Evolutionary conservation across 768 basidiomycete species (phyloP).

Genomic region (Boletus insuetus): DNA sequence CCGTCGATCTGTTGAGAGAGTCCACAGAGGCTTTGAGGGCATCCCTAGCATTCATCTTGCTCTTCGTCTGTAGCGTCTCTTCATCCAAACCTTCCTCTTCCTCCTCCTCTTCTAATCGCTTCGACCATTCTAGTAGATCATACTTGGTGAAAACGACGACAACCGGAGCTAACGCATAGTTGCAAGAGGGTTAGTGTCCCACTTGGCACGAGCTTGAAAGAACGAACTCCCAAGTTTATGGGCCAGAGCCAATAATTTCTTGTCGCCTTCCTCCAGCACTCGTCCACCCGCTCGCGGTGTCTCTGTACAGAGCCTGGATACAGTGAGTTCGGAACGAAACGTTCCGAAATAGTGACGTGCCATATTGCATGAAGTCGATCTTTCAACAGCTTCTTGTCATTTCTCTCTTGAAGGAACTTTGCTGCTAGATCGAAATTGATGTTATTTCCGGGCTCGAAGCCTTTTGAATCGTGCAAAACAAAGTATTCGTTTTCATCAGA

Average conservation of each 20-base stretch:
- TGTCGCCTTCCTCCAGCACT: conserved; percentile 7
- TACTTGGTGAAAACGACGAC: conserved; percentile 10
- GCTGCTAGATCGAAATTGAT: neutral
- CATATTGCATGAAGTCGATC: conserved; percentile 6
- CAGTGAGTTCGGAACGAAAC: neutral
- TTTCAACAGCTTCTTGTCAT: neutral
- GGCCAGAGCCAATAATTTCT: conserved; percentile 1
- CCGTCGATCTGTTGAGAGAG: neutral
- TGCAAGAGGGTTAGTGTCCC: neutral
- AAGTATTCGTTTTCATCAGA: conserved; percentile 4
- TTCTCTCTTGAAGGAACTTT: conserved; percentile 1
- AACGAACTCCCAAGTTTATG: neutral
- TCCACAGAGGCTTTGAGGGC: neutral
- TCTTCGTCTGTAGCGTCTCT: neutral
- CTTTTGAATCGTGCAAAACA: conserved; percentile 4
- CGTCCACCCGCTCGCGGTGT: conserved; percentile 5
- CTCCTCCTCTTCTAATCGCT: neutral
- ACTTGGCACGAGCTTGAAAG: neutral
- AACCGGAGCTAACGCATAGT: neutral
- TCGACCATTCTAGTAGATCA: conserved; percentile 1
- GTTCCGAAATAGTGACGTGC: neutral
- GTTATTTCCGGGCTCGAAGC: conserved; percentile 2
- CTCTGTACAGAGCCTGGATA: conserved; percentile 6
- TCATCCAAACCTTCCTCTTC: neutral
- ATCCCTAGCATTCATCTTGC: neutral